Evolutionary conservation across 495 filamentous ascomycete genomes (phyloP), one percentile per base, ranked within the genome.

Genomic region (Pyrenopolyporus hunteri): DNA sequence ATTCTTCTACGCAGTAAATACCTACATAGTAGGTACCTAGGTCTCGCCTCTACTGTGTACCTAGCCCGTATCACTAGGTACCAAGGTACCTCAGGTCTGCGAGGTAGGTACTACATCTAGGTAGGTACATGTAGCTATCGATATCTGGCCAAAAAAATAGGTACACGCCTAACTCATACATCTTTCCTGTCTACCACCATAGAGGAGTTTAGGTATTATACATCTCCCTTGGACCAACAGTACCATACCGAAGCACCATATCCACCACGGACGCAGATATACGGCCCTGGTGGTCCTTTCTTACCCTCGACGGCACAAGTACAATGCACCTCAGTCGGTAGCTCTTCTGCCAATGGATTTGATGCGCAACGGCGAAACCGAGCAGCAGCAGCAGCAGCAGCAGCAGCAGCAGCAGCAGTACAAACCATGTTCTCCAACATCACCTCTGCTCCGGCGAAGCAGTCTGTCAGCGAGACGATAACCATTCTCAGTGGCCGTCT

Each of bases 391-490:
- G 36, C 40, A n/a, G n/a, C n/a, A 59, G 52, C 57, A 40, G 53
- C 54, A 49, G 46, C 60, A 64, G 36, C 40, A 59, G 52, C 57
- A 40, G 53, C 54, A 49, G 46, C 60, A 64, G 36, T 33, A 67
- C 55, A 10, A 59, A 80, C 75, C 71, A 94, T 96, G 91, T 90
- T 95, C 75, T 88, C 89, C 72, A 79, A 66, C 57, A 92, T 95
- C 75, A 87, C 90, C 64, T 85, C 93, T 78, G 88, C 91, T 69
- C 93, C 93, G 64, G 90, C 90, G 74, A 96, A 94, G 83, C 94
- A 98, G 83, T 94, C 89, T 73, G 94, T 92, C 55, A 89, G 89
- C 66, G 91, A 95, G 67, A 96, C 94, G 14, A 98, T 98, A 70
- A 87, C 87, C 54, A 89, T 90, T 36, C 82, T 97, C 37, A 93